Evolutionary conservation across 805 yeast species (phyloP), one percentile per base, ranked within the genome.

Genomic region (Cyberlindnera veronae): DNA sequence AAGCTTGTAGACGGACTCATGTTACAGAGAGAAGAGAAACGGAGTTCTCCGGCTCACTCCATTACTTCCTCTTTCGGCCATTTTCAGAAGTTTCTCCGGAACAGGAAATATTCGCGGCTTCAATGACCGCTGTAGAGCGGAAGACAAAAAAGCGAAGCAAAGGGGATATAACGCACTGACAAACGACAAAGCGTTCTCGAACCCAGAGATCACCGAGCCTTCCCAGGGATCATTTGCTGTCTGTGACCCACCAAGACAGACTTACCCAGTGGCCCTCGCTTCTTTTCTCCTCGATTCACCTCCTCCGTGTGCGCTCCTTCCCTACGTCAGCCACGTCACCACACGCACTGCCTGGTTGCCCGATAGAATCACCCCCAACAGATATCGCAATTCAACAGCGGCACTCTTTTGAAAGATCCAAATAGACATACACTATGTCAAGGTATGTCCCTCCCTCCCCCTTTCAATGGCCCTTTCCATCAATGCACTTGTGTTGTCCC

Each of bases 271-370:
- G 10, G 12, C 24, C 15, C 22, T 21, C 18, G 16, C 37, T 34
- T 13, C 8, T n/a, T 27, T 26, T 14, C 23, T 26, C 13, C 22
- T 34, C 22, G 22, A 11, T 16, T n/a, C 22, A 14, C 14, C 17
- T 13, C 31, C 30, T 12, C 7, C 19, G 7, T 15, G 12, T 21
- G 11, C 12, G 11, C 4, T n/a, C 19, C 13, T 28, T 11, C 12
- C 9, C 18, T 11, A 14, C 35, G 15, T 33, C 30, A 33, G 36
- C 36, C 36, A 33, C 36, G 36, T 33, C 36, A 33, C 36, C 15
- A 39, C 43, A 34, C 38, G 43, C 43, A 34, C 38, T 30, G 34
- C 41, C 42, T 24, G 38, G 38, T 29, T 29, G 22, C 38, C n/a
- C 16, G 26, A 31, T 12, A 13, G 6, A 8, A 20, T 4, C 6